Percentiles rank a stretch among this genome's conserved stretches.
Evolutionary conservation across 495 filamentous ascomycete genomes (phyloP).

Genomic region (Haplographium delicatum): DNA sequence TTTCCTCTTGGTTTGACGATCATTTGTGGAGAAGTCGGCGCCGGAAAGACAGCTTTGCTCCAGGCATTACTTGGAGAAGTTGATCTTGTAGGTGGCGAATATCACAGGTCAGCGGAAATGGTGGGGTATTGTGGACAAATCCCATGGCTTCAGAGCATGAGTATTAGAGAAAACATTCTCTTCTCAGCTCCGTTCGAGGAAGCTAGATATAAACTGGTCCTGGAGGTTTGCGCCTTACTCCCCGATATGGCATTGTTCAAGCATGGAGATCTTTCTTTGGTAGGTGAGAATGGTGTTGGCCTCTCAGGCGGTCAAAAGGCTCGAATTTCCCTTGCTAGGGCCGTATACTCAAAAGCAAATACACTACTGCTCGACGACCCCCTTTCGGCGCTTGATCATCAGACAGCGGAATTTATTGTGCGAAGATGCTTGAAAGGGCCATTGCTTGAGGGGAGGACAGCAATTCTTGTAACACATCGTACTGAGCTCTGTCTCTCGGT

Average conservation of each 20-base stretch:
- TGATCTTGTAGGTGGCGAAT: slow-evolving; percentile 56
- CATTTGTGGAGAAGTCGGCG: slow-evolving; percentile 60
- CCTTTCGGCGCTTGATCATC: slow-evolving; percentile 46
- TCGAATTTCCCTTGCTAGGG: slow-evolving; percentile 35
- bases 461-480: slow-evolving; percentile 76
- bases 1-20: slow-evolving; percentile 61
- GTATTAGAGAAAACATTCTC: slow-evolving; percentile 46
- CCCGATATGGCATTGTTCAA: slow-evolving; percentile 53
- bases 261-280: slow-evolving; percentile 50
- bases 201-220: slow-evolving; percentile 50
- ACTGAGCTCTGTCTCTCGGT: slow-evolving; percentile 59
- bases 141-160: slow-evolving; percentile 92
- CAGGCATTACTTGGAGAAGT: slow-evolving; percentile 77
- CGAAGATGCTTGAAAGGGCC: slow-evolving; percentile 60
- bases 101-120: slow-evolving; percentile 56
- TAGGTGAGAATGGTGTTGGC: slow-evolving; percentile 59
- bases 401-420: slow-evolving; percentile 69
- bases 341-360: slow-evolving; percentile 28
- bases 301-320: slow-evolving; percentile 66
- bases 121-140: slow-evolving; percentile 79
- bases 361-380: slow-evolving; percentile 36
- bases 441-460: slow-evolving; percentile 54
- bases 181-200: slow-evolving; percentile 70
- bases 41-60: slow-evolving; percentile 76
- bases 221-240: slow-evolving; percentile 52